These are phyloP conservation scores for Nothopassalora personata DNA, from an alignment of 2,329 filamentous ascomycete species.

Conservation along the genomic window DNA sequence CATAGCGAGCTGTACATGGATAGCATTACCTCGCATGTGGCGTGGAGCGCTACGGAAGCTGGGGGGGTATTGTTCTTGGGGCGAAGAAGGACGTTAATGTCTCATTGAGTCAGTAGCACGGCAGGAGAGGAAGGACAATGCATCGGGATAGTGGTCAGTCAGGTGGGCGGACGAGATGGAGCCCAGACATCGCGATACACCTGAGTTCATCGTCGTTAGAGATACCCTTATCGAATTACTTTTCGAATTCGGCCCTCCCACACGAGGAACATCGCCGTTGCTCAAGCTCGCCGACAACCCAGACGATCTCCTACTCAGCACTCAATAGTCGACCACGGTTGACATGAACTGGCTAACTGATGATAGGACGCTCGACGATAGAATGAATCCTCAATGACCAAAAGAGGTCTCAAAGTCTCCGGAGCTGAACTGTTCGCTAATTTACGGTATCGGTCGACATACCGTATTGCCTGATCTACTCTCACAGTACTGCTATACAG, in stretches of 20 bases:
- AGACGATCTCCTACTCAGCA: no score
- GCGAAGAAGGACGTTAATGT: background rate
- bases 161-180: background rate
- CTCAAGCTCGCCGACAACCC: no score
- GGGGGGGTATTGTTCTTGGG: background rate
- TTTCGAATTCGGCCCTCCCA: background rate
- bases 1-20: background rate
- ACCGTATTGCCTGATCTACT: no score
- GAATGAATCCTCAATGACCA: no score
- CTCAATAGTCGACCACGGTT: no score
- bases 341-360: no score
- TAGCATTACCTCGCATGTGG: background rate
- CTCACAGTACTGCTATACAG: no score
- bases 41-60: background rate
- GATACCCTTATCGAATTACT: background rate
- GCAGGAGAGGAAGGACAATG: background rate
- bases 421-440: no score
- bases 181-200: background rate
- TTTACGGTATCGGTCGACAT: no score
- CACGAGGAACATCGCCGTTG: no score
- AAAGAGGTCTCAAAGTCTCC: no score
- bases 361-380: no score
- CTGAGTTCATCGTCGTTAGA: background rate
- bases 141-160: background rate
- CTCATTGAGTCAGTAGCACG: conserved; percentile 1